Percentiles rank a stretch among this genome's conserved stretches.
Conservation (phyloP, 2,329 filamentous ascomycete species). For the Hymenoscyphus linearis region DNA sequence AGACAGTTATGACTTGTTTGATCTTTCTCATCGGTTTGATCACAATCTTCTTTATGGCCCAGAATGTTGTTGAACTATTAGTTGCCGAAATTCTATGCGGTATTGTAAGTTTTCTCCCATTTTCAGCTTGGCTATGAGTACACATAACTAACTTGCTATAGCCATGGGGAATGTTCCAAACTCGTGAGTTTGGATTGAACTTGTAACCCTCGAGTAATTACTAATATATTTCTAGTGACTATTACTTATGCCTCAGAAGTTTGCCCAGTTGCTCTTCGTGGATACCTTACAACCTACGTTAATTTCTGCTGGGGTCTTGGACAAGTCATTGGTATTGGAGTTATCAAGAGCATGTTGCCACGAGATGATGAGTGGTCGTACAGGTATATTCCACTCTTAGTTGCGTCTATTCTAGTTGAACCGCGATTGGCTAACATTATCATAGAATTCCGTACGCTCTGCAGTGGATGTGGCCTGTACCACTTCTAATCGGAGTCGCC, state of each 20-base stretch:
- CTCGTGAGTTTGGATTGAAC: constrained; percentile 35
- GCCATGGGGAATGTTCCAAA: constrained; percentile 41
- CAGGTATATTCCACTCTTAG: constrained; percentile 23
- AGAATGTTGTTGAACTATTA: constrained; percentile 41
- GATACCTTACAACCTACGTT: constrained; percentile 51
- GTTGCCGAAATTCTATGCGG: constrained; percentile 46
- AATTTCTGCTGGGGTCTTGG: constrained; percentile 52
- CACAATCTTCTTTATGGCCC: constrained; percentile 46
- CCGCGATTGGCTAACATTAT: background rate
- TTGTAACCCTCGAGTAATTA: background rate
- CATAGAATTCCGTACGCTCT: constrained; percentile 42
- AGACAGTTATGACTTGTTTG: constrained; percentile 44
- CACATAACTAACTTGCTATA: constrained; percentile 15
- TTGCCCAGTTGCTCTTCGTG: constrained; percentile 50
- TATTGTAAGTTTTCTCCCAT: constrained; percentile 30
- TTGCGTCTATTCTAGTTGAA: background rate
- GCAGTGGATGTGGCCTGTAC: constrained; percentile 50
- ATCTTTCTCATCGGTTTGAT: constrained; percentile 42
- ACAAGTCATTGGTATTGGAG: constrained; percentile 45
- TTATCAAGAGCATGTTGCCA: constrained; percentile 43
- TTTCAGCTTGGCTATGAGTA: background rate
- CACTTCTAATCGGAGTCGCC: constrained; percentile 41
- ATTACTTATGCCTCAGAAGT: constrained; percentile 43
- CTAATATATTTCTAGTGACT: constrained; percentile 22
- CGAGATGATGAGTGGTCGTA: constrained; percentile 45